These are phyloP conservation scores for Myriosclerotinia curreyana DNA, from an alignment of 2,329 filamentous ascomycete genomes.

Conservation along the genomic window DNA sequence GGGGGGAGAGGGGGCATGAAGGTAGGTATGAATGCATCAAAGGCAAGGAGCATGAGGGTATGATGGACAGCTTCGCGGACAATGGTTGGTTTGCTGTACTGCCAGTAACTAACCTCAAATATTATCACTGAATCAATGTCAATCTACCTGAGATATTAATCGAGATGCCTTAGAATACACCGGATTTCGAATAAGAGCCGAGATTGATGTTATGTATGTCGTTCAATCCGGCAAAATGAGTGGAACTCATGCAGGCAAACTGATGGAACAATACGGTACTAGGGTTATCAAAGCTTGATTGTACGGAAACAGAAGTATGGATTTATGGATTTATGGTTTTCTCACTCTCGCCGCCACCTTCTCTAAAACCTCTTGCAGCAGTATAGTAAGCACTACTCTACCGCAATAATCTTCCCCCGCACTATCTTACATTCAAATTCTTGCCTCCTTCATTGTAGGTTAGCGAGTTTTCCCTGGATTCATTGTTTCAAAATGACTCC, in stretches of 20 bases:
- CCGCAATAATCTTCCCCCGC: background rate
- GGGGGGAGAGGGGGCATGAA: no score
- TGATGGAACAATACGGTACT: slow-evolving; percentile 11
- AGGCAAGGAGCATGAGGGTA: background rate
- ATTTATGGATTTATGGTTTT: no score
- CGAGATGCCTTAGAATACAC: no score
- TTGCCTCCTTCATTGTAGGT: background rate
- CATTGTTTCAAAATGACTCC: background rate
- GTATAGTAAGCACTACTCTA: background rate
- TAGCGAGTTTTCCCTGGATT: background rate
- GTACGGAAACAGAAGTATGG: slow-evolving; percentile 1
- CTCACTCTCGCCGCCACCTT: no score
- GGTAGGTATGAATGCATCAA: no score
- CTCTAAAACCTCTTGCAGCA: background rate
- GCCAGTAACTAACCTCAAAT: no score
- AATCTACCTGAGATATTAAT: no score
- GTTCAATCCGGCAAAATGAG: background rate
- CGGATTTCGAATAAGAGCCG: background rate
- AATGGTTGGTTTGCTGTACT: no score
- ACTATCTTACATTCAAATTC: background rate
- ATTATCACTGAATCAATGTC: no score
- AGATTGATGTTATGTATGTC: slow-evolving; percentile 10
- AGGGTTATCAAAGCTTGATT: background rate
- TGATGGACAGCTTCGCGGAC: background rate
- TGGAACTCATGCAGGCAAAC: background rate